phyloP scores from a whole-genome alignment of 2,329 filamentous ascomycete genomes.

The Pestalotiopsis sp. region DNA sequence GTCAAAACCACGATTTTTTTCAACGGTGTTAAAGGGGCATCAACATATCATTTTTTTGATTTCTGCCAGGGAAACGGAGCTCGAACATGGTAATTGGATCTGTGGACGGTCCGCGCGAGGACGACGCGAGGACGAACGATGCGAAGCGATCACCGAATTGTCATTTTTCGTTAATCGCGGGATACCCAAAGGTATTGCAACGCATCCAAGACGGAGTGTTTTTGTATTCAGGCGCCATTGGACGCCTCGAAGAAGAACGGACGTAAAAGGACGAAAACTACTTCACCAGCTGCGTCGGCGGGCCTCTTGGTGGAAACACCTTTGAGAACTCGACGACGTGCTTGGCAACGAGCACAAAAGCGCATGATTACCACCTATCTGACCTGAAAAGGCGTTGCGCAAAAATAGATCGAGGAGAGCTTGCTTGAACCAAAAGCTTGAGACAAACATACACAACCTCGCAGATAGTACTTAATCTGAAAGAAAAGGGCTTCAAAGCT shows the following conservation, averaged over 20 bases:
- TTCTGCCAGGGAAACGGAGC: neutral
- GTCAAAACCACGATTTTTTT: conserved; percentile 19
- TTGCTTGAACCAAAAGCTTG: conserved; percentile 25
- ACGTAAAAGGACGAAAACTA: neutral
- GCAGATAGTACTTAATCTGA: conserved; percentile 35
- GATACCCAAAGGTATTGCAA: conserved; percentile 1
- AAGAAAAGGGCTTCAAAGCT: conserved; percentile 25
- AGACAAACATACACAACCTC: conserved; percentile 28
- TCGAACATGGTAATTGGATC: neutral
- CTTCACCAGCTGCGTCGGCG: conserved; percentile 10
- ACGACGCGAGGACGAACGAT: conserved; percentile 4
- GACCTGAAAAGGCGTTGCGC: conserved; percentile 35
- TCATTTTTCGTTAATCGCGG: neutral
- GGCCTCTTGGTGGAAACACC: neutral
- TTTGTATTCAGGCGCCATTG: neutral
- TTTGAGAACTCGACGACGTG: neutral
- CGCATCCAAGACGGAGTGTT: conserved; percentile 12
- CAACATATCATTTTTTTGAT: neutral
- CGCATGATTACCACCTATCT: conserved; percentile 25
- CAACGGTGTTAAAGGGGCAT: conserved; percentile 29
- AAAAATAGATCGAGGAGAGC: conserved; percentile 26
- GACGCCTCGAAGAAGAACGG: conserved; percentile 1
- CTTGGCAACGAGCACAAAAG: conserved; percentile 19
- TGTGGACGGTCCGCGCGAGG: neutral
- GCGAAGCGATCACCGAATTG: neutral